Evolutionary conservation across 305 asterid species (phyloP), one percentile per base, ranked within the genome.

Genomic region (Fraxinus sp.): DNA sequence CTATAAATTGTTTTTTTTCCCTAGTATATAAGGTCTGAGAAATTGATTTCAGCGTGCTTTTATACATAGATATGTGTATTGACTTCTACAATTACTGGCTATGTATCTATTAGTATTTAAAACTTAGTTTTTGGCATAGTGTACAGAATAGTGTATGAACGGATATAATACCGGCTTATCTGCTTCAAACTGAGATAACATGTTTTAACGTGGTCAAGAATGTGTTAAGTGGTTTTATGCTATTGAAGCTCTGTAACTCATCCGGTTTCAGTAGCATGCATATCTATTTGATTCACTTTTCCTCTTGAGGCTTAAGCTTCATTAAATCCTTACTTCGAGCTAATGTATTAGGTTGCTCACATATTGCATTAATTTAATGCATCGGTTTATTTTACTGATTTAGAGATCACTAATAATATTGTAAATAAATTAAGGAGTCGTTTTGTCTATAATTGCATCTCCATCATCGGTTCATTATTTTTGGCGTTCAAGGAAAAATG

Each of bases 211-310:
- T 22, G 73, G 73, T 22, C 35, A 24, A 64, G 7, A 64, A 64
- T 24, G 1, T 24, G 2, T 64, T 64, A 64, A 24, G 4, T 10
- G 73, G n/a, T 22, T 64, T 64, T 24, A 64, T 24, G 73, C 73
- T 64, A 24, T 64, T 24, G 73, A 64, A 64, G 24, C 16, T 59
- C 26, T 64, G 73, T 24, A 10, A 64, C n/a, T 64, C 73, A 64
- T 64, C 35, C n/a, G n/a, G 73, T 8, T 64, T 24, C 73, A 28
- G 5, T 55, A 33, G 26, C 71, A 22, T 7, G 32, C 14, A 22
- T 62, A 16, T 35, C 62, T 49, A 62, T 37, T 46, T 66, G 36
- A n/a, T 82, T 81, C 78, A 13, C 26, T 41, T 76, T 79, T 37
- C 28, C 26, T 22, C 30, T 79, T 77, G 52, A n/a, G 5, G 6